phyloP scores from a whole-genome alignment of 2,329 filamentous ascomycete genomes.

The Xylariaceae sp. region DNA sequence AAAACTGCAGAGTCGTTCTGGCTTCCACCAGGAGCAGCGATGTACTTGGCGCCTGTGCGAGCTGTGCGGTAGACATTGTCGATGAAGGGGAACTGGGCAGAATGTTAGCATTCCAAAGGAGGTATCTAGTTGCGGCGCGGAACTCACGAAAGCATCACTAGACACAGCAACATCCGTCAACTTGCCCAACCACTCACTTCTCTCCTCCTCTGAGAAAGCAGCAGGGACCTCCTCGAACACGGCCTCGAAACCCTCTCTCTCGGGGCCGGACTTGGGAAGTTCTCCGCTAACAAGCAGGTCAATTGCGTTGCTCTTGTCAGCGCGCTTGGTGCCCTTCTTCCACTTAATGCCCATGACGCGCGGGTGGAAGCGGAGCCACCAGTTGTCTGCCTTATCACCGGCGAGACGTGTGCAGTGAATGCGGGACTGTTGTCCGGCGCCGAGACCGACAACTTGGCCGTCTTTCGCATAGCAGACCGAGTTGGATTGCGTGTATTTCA shows the following conservation, averaged over 20 bases:
- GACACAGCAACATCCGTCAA: conserved; percentile 79
- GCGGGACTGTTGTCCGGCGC: conserved; percentile 92
- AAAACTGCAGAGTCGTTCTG: conserved; percentile 81
- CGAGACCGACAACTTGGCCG: conserved; percentile 89
- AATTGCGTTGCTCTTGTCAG: conserved; percentile 97
- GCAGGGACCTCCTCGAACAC: conserved; percentile 86
- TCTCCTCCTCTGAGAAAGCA: conserved; percentile 79
- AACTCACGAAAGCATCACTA: conserved; percentile 91
- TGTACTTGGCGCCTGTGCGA: conserved; percentile 89
- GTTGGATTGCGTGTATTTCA: conserved; percentile 99
- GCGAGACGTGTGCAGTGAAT: conserved; percentile 98
- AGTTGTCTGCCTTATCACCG: conserved; percentile 98
- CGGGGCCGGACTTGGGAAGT: conserved; percentile 76
- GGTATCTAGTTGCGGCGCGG: background rate
- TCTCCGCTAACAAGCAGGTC: conserved; percentile 90
- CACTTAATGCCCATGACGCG: conserved; percentile 84
- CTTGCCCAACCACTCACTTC: conserved; percentile 79
- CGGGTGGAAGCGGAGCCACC: conserved; percentile 98
- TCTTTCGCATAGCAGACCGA: conserved; percentile 96
- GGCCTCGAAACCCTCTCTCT: conserved; percentile 81
- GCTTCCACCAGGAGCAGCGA: conserved; percentile 87
- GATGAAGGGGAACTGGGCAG: conserved; percentile 84
- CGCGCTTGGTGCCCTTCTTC: conserved; percentile 95
- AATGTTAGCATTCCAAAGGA: background rate
- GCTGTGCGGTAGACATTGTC: conserved; percentile 94